These are phyloP conservation scores for Lipomyces orientalis DNA, from an alignment of 805 yeast species.

Conservation along the genomic window DNA sequence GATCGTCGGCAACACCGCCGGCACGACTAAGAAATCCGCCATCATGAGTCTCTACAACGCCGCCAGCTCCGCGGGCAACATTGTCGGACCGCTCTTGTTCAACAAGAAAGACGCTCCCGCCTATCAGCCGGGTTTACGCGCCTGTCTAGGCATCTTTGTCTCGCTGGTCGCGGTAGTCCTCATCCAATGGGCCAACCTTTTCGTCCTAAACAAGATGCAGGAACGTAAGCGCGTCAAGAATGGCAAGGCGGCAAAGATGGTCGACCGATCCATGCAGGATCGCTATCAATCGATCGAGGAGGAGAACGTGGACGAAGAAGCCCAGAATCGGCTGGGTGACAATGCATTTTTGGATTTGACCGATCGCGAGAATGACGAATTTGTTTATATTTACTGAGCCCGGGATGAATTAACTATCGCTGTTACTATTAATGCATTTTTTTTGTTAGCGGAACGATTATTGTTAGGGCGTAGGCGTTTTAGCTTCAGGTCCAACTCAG, in stretches of 20 bases:
- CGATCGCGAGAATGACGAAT: constrained; percentile 32
- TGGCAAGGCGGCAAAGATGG: constrained; percentile 20
- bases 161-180: constrained; percentile 15
- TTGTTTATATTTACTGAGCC: constrained; percentile 16
- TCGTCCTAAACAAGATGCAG: constrained; percentile 23
- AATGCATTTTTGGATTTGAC: constrained; percentile 31
- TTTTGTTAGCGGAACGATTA: too few species aligned
- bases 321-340: constrained; percentile 17
- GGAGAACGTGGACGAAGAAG: not conserved
- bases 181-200: constrained; percentile 4
- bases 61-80: constrained; percentile 43
- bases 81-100: constrained; percentile 74
- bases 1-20: constrained; percentile 30
- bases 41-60: constrained; percentile 35
- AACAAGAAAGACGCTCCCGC: constrained; percentile 61
- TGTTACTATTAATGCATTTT: too few species aligned
- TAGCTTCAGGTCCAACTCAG: too few species aligned
- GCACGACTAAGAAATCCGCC: constrained; percentile 41
- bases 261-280: constrained; percentile 21
- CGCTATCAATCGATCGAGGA: not conserved
- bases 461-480: too few species aligned
- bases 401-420: too few species aligned
- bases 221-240: constrained; percentile 16
- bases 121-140: constrained; percentile 47
- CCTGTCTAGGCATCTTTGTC: constrained; percentile 23